phyloP scores from a whole-genome alignment of 768 basidiomycete genomes.

The Leucosporidium yakuticum region DNA sequence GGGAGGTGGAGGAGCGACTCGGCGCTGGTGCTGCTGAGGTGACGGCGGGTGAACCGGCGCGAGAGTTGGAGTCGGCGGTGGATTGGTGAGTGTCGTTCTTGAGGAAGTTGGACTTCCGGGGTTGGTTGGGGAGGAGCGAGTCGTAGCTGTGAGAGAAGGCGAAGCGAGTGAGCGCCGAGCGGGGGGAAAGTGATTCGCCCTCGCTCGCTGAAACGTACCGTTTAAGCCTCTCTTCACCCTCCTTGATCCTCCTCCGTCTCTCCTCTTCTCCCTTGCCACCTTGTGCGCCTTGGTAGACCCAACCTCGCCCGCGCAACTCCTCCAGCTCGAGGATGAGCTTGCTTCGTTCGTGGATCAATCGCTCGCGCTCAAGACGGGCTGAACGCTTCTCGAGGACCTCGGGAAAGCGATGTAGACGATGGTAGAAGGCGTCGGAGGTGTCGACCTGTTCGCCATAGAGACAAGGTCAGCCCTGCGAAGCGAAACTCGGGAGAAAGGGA shows the following conservation, averaged over 20 bases:
- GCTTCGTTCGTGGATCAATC: conserved; percentile 30
- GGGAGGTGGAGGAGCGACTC: background rate
- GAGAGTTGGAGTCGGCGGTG: background rate
- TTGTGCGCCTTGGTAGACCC: conserved; percentile 18
- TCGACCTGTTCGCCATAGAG: conserved; percentile 10
- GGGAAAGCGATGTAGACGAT: conserved; percentile 30
- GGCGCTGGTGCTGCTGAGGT: background rate
- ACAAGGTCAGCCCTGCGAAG: background rate
- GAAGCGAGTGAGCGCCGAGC: background rate
- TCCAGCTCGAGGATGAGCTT: conserved; percentile 33
- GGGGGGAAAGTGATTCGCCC: too few species aligned
- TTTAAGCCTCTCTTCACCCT: conserved; percentile 16
- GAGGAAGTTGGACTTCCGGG: conserved; percentile 32
- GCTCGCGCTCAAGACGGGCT: conserved; percentile 28
- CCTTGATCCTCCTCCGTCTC: conserved; percentile 14
- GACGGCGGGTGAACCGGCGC: background rate
- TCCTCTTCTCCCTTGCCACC: conserved; percentile 18
- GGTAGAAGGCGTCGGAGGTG: conserved; percentile 29
- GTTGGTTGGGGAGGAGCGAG: conserved; percentile 31
- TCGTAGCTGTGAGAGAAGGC: conserved; percentile 18
- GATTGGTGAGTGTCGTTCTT: conserved; percentile 5
- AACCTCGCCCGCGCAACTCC: conserved; percentile 15
- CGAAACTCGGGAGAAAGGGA: background rate
- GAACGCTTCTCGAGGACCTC: conserved; percentile 33
- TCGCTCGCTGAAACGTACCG: background rate